Evolutionary conservation across 129 eudicot species (phyloP).

Genomic region (Lonicera japonica): DNA sequence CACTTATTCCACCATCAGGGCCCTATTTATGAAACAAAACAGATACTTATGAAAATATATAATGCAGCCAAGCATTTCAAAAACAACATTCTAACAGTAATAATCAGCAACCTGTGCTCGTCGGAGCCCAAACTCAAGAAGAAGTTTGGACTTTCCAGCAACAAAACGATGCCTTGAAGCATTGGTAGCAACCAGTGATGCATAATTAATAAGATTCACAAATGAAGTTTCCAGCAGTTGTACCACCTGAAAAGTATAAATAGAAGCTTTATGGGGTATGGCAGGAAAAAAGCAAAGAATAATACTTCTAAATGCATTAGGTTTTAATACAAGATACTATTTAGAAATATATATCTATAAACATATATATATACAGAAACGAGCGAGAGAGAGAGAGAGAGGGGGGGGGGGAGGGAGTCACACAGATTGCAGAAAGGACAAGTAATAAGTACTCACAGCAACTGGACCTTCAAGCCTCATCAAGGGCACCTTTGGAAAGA

Average conservation of each 20-base stretch:
- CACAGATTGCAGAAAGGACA: not conserved
- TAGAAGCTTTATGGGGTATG: slow-evolving; percentile 3
- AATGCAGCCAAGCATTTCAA: not conserved
- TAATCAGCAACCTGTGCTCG: slow-evolving; percentile 74
- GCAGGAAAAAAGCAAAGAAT: not conserved
- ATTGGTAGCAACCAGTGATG: slow-evolving; percentile 89
- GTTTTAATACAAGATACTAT: too few species aligned
- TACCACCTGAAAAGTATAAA: slow-evolving; percentile 59
- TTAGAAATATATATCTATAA: too few species aligned
- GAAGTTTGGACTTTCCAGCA: slow-evolving; percentile 86
- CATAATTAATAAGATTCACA: slow-evolving; percentile 85
- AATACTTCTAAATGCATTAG: not conserved
- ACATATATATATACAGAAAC: too few species aligned
- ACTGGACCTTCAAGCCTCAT: slow-evolving; percentile 98
- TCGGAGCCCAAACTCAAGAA: slow-evolving; percentile 93
- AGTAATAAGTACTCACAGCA: slow-evolving; percentile 56
- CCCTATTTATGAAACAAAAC: slow-evolving; percentile 39
- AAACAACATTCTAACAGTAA: not conserved
- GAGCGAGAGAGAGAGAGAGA: too few species aligned
- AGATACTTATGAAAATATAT: not conserved
- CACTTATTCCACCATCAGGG: slow-evolving; percentile 97
- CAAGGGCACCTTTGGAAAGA: slow-evolving; percentile 88
- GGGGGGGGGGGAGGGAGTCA: slow-evolving; percentile 3
- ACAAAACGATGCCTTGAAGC: slow-evolving; percentile 98
- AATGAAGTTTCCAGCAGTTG: slow-evolving; percentile 91